phyloP scores from a whole-genome alignment of 2,329 filamentous ascomycete species.

The Penicillium sclerotiorum region DNA sequence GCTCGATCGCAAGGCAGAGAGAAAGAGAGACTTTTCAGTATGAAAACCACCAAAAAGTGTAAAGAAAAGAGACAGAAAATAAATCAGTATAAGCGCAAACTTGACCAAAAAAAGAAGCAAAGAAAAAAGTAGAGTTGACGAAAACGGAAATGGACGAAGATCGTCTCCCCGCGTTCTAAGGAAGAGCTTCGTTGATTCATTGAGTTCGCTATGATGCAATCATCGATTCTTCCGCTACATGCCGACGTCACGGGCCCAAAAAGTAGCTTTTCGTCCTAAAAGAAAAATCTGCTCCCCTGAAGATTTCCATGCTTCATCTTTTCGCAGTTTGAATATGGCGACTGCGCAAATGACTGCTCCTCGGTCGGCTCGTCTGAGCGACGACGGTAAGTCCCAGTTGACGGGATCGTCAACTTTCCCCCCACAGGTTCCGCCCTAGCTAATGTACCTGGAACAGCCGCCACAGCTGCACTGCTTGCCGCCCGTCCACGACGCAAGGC shows the following conservation, averaged over 20 bases:
- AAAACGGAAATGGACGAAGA: background rate
- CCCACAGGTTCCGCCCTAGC: constrained; percentile 4
- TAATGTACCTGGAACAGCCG: constrained; percentile 46
- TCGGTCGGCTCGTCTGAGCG: constrained; percentile 34
- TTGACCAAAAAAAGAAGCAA: background rate
- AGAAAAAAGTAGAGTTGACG: background rate
- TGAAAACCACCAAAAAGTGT: background rate
- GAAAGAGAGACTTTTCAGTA: background rate
- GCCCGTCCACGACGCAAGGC: constrained; percentile 46
- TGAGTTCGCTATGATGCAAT: constrained; percentile 28
- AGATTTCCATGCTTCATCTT: constrained; percentile 7
- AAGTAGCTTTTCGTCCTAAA: constrained; percentile 34
- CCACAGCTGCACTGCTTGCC: constrained; percentile 63
- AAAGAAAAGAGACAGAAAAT: background rate
- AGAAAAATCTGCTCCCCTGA: constrained; percentile 7
- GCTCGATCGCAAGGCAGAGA: background rate
- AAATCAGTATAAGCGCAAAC: background rate
- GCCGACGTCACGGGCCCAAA: constrained; percentile 32
- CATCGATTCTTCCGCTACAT: constrained; percentile 26
- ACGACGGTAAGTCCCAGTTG: constrained; percentile 34
- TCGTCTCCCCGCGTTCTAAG: constrained; percentile 2
- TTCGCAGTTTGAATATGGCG: constrained; percentile 28
- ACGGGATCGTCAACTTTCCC: constrained; percentile 6
- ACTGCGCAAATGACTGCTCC: constrained; percentile 33
- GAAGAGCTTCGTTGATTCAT: constrained; percentile 27